Evolutionary conservation across 192 early-diverging fungal genomes (phyloP).

Genomic region (Podila horticola): DNA sequence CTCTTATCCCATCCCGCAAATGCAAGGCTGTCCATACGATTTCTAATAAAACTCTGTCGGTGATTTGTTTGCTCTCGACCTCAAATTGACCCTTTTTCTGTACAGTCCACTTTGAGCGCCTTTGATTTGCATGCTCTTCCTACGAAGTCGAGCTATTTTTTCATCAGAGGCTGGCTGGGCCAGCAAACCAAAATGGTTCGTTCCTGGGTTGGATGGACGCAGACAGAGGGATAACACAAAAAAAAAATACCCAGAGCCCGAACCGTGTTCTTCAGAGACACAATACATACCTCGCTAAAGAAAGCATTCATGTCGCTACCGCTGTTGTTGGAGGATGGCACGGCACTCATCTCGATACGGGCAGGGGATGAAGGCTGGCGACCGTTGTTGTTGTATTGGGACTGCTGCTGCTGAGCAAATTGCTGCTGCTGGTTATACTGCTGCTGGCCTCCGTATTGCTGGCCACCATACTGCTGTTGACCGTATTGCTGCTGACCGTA

Average conservation of each 20-base stretch:
- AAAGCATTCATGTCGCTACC: slow-evolving; percentile 34
- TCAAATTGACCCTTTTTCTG: neutral
- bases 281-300: slow-evolving; percentile 31
- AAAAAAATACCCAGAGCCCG: neutral
- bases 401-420: slow-evolving; percentile 39
- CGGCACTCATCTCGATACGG: slow-evolving; percentile 40
- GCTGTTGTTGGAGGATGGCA: slow-evolving; percentile 13
- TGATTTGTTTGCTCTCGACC: neutral
- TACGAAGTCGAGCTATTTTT: neutral
- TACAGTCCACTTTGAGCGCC: neutral
- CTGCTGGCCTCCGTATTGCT: slow-evolving; percentile 18
- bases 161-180: neutral
- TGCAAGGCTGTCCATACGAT: neutral
- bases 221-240: neutral
- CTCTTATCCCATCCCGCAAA: neutral
- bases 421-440: slow-evolving; percentile 26
- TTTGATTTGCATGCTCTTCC: neutral
- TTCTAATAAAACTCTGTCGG: too few species aligned
- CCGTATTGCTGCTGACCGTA: slow-evolving; percentile 22
- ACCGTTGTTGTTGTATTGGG: slow-evolving; percentile 17
- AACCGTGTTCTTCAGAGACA: neutral
- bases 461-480: slow-evolving; percentile 13
- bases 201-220: neutral
- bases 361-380: slow-evolving; percentile 22
- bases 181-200: neutral